Percentiles rank a stretch among this genome's conserved stretches.
phyloP scores from a whole-genome alignment of 176 grass and related monocot genomes.

The Elaeis guineensis region DNA sequence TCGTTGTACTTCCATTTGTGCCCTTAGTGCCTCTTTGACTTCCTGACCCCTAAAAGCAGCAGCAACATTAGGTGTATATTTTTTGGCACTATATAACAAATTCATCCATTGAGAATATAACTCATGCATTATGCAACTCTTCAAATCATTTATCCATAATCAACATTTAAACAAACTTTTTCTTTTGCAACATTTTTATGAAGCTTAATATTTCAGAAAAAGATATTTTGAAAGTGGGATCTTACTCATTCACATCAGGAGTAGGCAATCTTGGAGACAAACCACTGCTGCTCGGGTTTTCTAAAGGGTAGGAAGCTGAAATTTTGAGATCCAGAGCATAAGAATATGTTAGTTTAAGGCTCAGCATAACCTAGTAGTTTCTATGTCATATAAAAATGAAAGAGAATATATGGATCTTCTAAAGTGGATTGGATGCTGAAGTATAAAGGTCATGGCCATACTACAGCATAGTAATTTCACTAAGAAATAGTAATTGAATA shows the following conservation, averaged over 20 bases:
- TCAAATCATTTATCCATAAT: no score
- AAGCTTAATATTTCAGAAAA: no score
- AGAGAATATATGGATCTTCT: no score
- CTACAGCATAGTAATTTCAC: no score
- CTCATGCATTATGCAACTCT: neutral
- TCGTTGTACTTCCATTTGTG: slow-evolving; percentile 93
- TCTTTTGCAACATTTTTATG: no score
- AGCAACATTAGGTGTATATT: neutral
- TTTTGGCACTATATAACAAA: slow-evolving; percentile 7
- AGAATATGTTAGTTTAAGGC: slow-evolving; percentile 1
- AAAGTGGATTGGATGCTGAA: no score
- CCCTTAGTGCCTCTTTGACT: slow-evolving; percentile 57
- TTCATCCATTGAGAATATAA: slow-evolving; percentile 5
- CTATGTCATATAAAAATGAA: no score
- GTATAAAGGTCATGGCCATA: no score
- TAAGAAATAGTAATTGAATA: no score
- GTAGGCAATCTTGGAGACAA: slow-evolving; percentile 76
- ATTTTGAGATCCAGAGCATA: neutral
- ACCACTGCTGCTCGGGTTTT: slow-evolving; percentile 61
- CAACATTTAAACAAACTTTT: no score
- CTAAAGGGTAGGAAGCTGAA: slow-evolving; percentile 85
- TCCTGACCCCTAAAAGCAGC: slow-evolving; percentile 21
- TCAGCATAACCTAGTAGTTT: no score
- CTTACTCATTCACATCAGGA: slow-evolving; percentile 83
- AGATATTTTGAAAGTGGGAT: neutral